Conservation (phyloP, 306 rosid species). For the Betula pendula region DNA sequence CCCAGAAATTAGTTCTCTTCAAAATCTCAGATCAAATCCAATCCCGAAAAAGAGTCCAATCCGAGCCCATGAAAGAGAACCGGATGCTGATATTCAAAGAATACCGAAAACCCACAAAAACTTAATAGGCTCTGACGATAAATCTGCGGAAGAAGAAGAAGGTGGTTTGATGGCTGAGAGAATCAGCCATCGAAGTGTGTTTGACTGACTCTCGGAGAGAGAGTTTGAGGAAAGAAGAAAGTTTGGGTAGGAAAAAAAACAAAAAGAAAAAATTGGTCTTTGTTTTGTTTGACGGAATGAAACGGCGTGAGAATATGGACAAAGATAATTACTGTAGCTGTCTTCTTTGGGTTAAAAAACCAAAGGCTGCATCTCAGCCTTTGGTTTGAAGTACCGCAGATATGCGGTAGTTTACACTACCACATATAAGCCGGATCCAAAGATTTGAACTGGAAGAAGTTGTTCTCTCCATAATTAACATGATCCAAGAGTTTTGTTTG, state of each 20-base stretch:
- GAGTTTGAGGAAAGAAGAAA: too few relatives aligned
- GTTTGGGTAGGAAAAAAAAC: too few relatives aligned
- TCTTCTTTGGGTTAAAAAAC: too few relatives aligned
- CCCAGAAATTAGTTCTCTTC: conserved; percentile 1
- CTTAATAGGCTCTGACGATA: neutral
- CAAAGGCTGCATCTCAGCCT: too few relatives aligned
- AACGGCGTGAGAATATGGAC: too few relatives aligned
- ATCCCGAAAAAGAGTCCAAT: neutral
- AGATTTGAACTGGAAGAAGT: too few relatives aligned
- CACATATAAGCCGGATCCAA: too few relatives aligned
- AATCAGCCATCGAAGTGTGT: neutral
- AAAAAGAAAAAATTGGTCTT: too few relatives aligned
- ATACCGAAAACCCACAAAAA: neutral
- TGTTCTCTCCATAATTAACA: neutral
- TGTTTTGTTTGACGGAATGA: too few relatives aligned
- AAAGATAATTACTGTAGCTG: too few relatives aligned
- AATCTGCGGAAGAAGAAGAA: neutral
- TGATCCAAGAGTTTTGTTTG: neutral
- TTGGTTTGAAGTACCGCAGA: too few relatives aligned
- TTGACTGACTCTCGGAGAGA: neutral
- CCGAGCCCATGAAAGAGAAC: conserved; percentile 7
- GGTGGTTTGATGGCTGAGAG: neutral
- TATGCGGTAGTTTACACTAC: too few relatives aligned
- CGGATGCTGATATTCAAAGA: neutral
- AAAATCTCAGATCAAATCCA: neutral